A percentile compares a stretch with the other conserved stretches of the same genome.
phyloP scores from a whole-genome alignment of 805 yeast species.

The Saturnispora quitensis region DNA sequence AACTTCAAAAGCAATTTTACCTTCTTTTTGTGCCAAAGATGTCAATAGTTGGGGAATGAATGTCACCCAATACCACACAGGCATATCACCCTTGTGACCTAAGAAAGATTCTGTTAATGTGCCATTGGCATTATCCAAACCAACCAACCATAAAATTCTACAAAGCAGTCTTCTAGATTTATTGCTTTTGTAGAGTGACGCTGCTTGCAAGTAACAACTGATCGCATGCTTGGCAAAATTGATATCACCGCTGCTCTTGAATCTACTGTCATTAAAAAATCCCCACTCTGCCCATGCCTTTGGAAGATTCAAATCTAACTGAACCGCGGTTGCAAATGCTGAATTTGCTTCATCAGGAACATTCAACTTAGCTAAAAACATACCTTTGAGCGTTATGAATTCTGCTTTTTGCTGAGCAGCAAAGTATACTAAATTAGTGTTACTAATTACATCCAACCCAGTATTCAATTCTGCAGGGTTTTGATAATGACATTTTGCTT shows the following conservation, averaged over 20 bases:
- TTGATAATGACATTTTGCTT: slow-evolving; percentile 95
- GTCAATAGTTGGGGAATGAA: slow-evolving; percentile 91
- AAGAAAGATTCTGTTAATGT: slow-evolving; percentile 82
- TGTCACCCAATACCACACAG: slow-evolving; percentile 99
- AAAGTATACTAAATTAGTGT: slow-evolving; percentile 91
- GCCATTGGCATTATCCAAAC: slow-evolving; percentile 80
- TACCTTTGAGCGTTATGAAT: slow-evolving; percentile 93
- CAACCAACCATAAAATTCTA: slow-evolving; percentile 85
- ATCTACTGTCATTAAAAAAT: slow-evolving; percentile 78
- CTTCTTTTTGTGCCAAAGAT: slow-evolving; percentile 85
- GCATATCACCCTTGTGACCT: slow-evolving; percentile 88
- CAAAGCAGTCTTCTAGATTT: slow-evolving; percentile 84
- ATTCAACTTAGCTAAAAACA: slow-evolving; percentile 87
- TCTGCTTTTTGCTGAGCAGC: slow-evolving; percentile 98
- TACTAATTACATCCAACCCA: slow-evolving; percentile 93
- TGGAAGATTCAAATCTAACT: slow-evolving; percentile 85
- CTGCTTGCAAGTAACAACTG: slow-evolving; percentile 94
- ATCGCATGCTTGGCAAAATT: slow-evolving; percentile 87
- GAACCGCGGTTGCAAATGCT: slow-evolving; percentile 97
- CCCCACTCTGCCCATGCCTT: slow-evolving; percentile 99
- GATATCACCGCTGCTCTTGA: slow-evolving; percentile 72
- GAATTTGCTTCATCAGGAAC: slow-evolving; percentile 94
- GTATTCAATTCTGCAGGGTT: slow-evolving; percentile 85
- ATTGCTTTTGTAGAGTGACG: slow-evolving; percentile 88
- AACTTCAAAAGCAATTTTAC: slow-evolving; percentile 77